Percentiles rank a stretch among this genome's conserved stretches.
phyloP scores from a whole-genome alignment of 1,284 basidiomycete species.

The Heterobasidion parviporum region DNA sequence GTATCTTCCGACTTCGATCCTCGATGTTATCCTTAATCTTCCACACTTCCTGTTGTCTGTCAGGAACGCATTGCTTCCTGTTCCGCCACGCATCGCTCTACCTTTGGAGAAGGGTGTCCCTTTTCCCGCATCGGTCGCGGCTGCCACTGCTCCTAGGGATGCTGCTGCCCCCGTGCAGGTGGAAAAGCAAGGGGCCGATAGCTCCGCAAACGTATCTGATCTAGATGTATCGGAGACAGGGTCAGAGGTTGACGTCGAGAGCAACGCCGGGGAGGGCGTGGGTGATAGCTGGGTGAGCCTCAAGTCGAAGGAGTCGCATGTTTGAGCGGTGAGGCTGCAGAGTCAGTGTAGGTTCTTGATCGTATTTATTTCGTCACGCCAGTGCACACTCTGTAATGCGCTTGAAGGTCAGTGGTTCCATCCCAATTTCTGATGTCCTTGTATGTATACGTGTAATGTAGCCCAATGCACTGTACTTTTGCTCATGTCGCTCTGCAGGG shows the following conservation, averaged over 20 bases:
- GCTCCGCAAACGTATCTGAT: slow-evolving; percentile 24
- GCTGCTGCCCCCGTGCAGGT: slow-evolving; percentile 3
- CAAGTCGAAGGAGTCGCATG: slow-evolving; percentile 7
- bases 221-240: slow-evolving; percentile 30
- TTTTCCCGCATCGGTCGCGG: slow-evolving; percentile 4
- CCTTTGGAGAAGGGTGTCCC: slow-evolving; percentile 6
- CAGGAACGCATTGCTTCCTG: slow-evolving; percentile 49
- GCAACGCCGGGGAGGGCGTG: slow-evolving; percentile 42
- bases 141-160: slow-evolving; percentile 6
- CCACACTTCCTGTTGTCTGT: slow-evolving; percentile 56
- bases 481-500: background rate
- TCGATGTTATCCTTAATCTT: slow-evolving; percentile 57
- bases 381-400: background rate
- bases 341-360: background rate
- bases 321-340: background rate
- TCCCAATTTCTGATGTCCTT: background rate
- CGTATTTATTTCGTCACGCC: background rate
- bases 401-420: no score
- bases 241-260: slow-evolving; percentile 64
- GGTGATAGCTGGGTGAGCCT: slow-evolving; percentile 65
- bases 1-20: slow-evolving; percentile 53
- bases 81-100: slow-evolving; percentile 29
- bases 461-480: slow-evolving; percentile 4
- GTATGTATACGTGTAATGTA: background rate
- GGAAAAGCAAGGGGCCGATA: slow-evolving; percentile 5